phyloP scores from a whole-genome alignment of 345 rosid species.

The Eucalyptus urophylla region DNA sequence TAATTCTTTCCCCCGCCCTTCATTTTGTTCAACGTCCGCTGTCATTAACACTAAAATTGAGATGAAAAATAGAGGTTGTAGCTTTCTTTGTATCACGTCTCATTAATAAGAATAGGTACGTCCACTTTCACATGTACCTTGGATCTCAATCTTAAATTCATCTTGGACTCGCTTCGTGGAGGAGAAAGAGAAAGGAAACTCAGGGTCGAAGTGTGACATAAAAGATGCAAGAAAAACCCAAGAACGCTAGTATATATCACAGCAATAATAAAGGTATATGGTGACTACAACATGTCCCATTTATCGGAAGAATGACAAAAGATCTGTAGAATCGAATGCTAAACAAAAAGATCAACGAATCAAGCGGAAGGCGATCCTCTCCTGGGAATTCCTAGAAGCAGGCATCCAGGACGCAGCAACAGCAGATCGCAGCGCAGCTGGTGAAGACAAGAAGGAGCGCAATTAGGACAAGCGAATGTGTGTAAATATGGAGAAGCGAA shows the following conservation, averaged over 20 bases:
- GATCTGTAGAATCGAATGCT: neutral
- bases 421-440: slow-evolving; percentile 56
- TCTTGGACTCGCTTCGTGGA: neutral
- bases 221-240: neutral
- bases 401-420: neutral
- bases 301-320: neutral
- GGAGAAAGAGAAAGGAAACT: neutral
- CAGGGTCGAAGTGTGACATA: neutral
- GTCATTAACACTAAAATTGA: no score
- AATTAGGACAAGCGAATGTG: neutral
- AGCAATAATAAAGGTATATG: neutral
- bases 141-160: no score
- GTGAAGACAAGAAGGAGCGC: neutral
- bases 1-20: no score
- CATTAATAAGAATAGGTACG: no score
- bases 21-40: no score
- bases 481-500: neutral
- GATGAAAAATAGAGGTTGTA: no score
- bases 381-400: neutral
- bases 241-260: neutral
- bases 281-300: neutral
- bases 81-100: no score
- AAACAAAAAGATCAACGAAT: neutral
- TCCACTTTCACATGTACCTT: no score
- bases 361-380: neutral